phyloP scores from a whole-genome alignment of 768 basidiomycete genomes.

The Russula emetica region DNA sequence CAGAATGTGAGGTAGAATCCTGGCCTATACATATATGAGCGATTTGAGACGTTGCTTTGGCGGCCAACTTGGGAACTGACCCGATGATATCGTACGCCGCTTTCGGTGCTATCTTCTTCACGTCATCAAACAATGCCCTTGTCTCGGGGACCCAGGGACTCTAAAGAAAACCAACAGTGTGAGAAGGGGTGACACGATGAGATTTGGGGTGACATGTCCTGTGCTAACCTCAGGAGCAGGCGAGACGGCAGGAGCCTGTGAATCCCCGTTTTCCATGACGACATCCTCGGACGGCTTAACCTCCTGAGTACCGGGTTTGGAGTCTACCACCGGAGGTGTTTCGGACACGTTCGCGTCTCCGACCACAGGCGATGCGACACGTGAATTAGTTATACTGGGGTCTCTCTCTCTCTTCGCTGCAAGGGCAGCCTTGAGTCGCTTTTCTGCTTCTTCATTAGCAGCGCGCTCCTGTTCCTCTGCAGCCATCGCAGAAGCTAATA shows the following conservation, averaged over 20 bases:
- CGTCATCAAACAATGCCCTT: slow-evolving; percentile 65
- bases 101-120: slow-evolving; percentile 65
- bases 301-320: slow-evolving; percentile 17
- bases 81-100: slow-evolving; percentile 64
- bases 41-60: slow-evolving; percentile 9
- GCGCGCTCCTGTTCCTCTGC: slow-evolving; percentile 64
- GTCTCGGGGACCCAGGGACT: slow-evolving; percentile 80
- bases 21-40: slow-evolving; percentile 47
- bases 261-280: slow-evolving; percentile 51
- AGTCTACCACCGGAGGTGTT: background rate
- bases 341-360: slow-evolving; percentile 27
- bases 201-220: background rate
- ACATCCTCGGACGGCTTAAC: slow-evolving; percentile 37
- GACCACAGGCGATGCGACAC: slow-evolving; percentile 58
- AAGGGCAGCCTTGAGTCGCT: slow-evolving; percentile 73
- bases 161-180: slow-evolving; percentile 35
- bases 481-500: slow-evolving; percentile 59
- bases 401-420: slow-evolving; percentile 77
- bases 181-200: background rate
- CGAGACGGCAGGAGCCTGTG: slow-evolving; percentile 10
- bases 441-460: slow-evolving; percentile 74
- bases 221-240: slow-evolving; percentile 19
- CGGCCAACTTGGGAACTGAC: slow-evolving; percentile 42
- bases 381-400: slow-evolving; percentile 50
- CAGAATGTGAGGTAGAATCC: slow-evolving; percentile 96